Percentiles rank a stretch among this genome's conserved stretches.
These are phyloP conservation scores for Phycomyces nitens DNA, from an alignment of 192 early-diverging fungal species.

Conservation along the genomic window DNA sequence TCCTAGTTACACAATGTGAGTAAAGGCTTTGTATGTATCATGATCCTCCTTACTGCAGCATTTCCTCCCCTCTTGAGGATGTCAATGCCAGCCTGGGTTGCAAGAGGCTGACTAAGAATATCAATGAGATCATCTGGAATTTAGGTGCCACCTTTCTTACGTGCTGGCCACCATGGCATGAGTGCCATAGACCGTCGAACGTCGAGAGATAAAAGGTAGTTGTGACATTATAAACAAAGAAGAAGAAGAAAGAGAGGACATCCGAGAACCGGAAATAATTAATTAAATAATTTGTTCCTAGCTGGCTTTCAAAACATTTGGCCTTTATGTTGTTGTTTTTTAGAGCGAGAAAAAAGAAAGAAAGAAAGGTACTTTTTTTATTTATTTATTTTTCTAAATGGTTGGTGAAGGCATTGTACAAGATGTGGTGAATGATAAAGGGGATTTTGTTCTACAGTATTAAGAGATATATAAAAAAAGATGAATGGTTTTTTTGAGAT, in stretches of 20 bases:
- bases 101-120: constrained; percentile 74
- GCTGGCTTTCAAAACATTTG: constrained; percentile 3
- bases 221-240: not conserved
- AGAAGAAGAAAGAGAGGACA: constrained; percentile 3
- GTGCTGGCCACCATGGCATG: constrained; percentile 61
- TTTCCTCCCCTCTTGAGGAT: constrained; percentile 69
- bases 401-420: constrained; percentile 2
- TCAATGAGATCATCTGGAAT: too few species aligned
- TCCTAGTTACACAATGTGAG: constrained; percentile 27
- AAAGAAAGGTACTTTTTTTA: not conserved
- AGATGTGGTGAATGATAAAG: not conserved
- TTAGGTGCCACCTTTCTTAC: too few species aligned
- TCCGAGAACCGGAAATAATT: constrained; percentile 3
- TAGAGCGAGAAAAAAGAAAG: not conserved
- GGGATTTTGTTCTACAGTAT: not conserved
- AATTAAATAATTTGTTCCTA: constrained; percentile 1
- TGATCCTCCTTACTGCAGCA: constrained; percentile 53
- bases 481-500: not conserved
- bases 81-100: constrained; percentile 59
- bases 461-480: not conserved
- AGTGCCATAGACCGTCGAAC: constrained; percentile 53
- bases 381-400: constrained; percentile 1
- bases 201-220: constrained; percentile 39
- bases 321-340: too few species aligned
- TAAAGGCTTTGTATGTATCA: not conserved